Evolutionary conservation across 169 alveolate genomes (phyloP), one percentile per base, ranked within the genome.

Genomic region (Cryptosporidium parvum): DNA sequence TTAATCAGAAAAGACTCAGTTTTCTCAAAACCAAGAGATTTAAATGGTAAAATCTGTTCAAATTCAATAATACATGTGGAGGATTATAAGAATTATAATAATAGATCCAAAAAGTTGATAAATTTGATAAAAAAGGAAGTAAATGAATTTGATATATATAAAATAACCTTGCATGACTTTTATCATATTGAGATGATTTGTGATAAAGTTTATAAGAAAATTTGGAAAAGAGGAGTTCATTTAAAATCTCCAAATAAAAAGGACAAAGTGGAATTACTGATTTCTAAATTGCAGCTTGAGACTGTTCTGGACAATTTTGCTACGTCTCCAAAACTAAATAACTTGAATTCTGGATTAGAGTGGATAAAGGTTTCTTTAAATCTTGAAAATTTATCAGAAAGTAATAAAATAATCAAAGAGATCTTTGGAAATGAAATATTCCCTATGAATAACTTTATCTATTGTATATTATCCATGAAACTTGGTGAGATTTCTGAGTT

Each of bases 401-500:
- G 9, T 7, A n/a, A 14, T 6, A 9, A 29, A 23, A 33, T 14
- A 70, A 31, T 21, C 18, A 45, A 44, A 26, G n/a, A 44, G 31
- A 44, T 45, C 3, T 45, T 16, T 59, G 35, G 52, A 45, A 23
- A 73, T 23, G 21, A 51, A 35, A n/a, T 10, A 23, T 9, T 56
- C 18, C 0, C 33, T 35, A 3, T 69, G 26, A 39, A n/a, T 39
- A 72, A 73, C 33, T 58, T 73, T 7, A 56, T 37, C 16, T 7
- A 33, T 23, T 59, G 62, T 12, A 62, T 65, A 0, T 29, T 65
- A n/a, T 61, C 80, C 7, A 80, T 62, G 89, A 80, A 35, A 44
- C 44, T 80, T 23, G 75, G 75, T 12, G 89, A 80, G 56, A 61
- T 62, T n/a, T 80, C 89, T 6, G 80, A 80, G 39, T 26, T 80